These are phyloP conservation scores for Suillus variegatus DNA, from an alignment of 768 basidiomycete genomes.

Conservation along the genomic window DNA sequence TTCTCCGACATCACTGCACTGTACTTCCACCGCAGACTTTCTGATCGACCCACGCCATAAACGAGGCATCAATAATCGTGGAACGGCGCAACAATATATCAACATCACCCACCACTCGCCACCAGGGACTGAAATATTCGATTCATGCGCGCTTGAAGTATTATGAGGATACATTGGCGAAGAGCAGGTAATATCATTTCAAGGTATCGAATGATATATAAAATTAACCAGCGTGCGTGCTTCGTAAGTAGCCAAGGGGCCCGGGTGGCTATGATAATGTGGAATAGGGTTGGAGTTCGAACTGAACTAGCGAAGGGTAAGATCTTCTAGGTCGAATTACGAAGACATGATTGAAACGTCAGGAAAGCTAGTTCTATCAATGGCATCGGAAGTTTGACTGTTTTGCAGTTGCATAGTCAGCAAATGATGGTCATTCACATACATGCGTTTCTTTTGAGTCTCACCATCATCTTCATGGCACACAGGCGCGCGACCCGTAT, in stretches of 20 bases:
- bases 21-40: neutral
- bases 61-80: neutral
- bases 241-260: neutral
- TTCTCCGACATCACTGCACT: neutral
- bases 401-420: neutral
- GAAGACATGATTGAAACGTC: neutral
- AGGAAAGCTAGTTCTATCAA: neutral
- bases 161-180: neutral
- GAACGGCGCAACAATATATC: too few species aligned
- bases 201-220: neutral
- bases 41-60: neutral
- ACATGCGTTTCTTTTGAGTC: neutral
- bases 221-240: neutral
- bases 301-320: neutral
- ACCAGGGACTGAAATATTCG: neutral
- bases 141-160: neutral
- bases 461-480: neutral
- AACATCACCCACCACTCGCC: neutral
- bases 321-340: neutral
- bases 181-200: neutral
- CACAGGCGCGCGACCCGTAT: neutral
- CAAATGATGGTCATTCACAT: neutral
- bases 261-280: neutral
- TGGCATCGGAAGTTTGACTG: neutral
- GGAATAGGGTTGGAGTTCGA: neutral